Evolutionary conservation across 768 basidiomycete genomes (phyloP).

Genomic region (Phylloporus sp.): DNA sequence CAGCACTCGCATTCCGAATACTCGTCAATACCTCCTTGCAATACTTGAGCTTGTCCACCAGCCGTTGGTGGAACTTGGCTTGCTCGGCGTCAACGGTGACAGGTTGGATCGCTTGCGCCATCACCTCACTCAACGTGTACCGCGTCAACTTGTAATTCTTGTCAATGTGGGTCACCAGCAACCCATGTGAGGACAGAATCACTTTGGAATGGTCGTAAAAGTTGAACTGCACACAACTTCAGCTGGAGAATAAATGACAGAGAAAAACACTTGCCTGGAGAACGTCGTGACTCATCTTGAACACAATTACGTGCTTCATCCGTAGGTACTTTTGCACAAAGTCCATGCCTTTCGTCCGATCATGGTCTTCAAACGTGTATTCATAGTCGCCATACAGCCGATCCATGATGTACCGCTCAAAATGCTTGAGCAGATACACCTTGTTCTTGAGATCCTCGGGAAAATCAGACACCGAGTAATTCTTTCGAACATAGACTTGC

Average conservation of each 20-base stretch:
- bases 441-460: constrained; percentile 86
- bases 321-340: constrained; percentile 94
- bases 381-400: constrained; percentile 80
- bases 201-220: constrained; percentile 98
- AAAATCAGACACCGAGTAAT: constrained; percentile 62
- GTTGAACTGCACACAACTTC: constrained; percentile 68
- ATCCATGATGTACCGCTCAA: constrained; percentile 93
- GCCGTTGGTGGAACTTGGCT: constrained; percentile 56
- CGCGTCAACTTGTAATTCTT: constrained; percentile 78
- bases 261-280: constrained; percentile 67
- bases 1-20: constrained; percentile 58
- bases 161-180: constrained; percentile 85
- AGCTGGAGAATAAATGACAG: background rate
- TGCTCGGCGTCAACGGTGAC: constrained; percentile 47
- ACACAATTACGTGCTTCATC: constrained; percentile 96
- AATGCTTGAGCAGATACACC: constrained; percentile 89
- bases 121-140: constrained; percentile 67
- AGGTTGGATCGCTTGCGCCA: constrained; percentile 49
- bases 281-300: constrained; percentile 92
- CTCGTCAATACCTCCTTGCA: constrained; percentile 79
- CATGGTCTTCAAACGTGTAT: constrained; percentile 71
- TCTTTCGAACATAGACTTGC: constrained; percentile 67
- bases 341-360: constrained; percentile 79
- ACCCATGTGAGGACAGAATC: constrained; percentile 77
- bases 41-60: constrained; percentile 81